Conservation (phyloP, 352 stramenopile genomes). For the Globisporangium acanthophoron region DNA sequence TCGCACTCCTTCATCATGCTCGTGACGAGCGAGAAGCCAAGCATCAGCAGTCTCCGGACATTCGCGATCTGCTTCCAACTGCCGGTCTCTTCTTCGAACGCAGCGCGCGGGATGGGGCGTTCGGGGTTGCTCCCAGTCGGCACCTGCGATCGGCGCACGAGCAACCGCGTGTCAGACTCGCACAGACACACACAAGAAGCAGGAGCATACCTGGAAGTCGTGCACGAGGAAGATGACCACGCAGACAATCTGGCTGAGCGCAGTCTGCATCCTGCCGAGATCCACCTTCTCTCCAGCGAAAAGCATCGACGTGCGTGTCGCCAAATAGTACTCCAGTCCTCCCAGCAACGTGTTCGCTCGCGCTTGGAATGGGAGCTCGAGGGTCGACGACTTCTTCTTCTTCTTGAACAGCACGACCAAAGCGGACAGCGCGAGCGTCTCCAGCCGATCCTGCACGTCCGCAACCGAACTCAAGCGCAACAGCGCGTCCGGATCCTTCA, state of each 20-base stretch:
- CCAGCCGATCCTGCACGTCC: slow-evolving; percentile 7
- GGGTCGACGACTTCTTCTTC: background rate
- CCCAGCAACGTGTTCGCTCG: background rate
- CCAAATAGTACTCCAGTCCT: slow-evolving; percentile 6
- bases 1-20: slow-evolving; percentile 13
- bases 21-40: slow-evolving; percentile 9
- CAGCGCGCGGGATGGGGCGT: background rate
- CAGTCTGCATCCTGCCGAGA: background rate
- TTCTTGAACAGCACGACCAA: slow-evolving; percentile 1
- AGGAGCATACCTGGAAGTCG: slow-evolving; percentile 17
- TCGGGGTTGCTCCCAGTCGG: background rate
- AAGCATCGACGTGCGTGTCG: slow-evolving; percentile 3
- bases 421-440: slow-evolving; percentile 6
- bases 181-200: background rate
- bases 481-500: background rate
- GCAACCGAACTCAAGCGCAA: background rate
- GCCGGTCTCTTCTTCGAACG: slow-evolving; percentile 5
- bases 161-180: background rate
- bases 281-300: slow-evolving; percentile 4
- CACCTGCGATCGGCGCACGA: background rate
- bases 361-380: background rate
- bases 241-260: slow-evolving; percentile 22
- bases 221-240: slow-evolving; percentile 30
- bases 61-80: slow-evolving; percentile 1
- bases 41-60: background rate